These are phyloP conservation scores for Fusarium stilboides DNA, from an alignment of 2,329 filamentous ascomycete genomes.

Conservation along the genomic window DNA sequence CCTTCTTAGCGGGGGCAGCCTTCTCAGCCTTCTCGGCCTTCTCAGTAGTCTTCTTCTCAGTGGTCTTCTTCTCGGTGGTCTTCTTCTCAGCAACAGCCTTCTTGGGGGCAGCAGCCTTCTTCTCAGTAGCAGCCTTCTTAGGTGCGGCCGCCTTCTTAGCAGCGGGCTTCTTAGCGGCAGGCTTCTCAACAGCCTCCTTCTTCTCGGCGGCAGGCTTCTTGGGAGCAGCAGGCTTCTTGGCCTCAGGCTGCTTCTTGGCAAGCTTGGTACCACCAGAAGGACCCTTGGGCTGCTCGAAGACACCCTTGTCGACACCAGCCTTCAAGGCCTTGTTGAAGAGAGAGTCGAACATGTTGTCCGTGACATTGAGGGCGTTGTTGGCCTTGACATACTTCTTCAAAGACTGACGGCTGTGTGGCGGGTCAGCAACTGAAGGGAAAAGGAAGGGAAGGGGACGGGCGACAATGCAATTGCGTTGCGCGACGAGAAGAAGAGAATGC, in stretches of 20 bases:
- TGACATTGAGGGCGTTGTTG: constrained; percentile 65
- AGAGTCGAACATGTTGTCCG: constrained; percentile 73
- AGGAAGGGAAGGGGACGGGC: constrained; percentile 4
- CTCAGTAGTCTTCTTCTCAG: constrained; percentile 21
- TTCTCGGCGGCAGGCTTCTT: constrained; percentile 56
- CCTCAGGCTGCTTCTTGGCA: constrained; percentile 77
- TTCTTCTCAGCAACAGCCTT: constrained; percentile 42
- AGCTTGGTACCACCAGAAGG: constrained; percentile 94
- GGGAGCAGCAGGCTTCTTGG: constrained; percentile 55
- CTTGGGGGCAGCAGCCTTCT: constrained; percentile 58
- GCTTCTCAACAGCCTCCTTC: constrained; percentile 52
- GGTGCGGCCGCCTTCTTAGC: constrained; percentile 55
- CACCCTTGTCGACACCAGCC: constrained; percentile 86
- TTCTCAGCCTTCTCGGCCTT: constrained; percentile 60
- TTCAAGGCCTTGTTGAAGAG: constrained; percentile 91
- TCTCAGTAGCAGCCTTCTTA: constrained; percentile 56
- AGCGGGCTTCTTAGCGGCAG: constrained; percentile 53
- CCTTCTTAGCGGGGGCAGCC: constrained; percentile 79
- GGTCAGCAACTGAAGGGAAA: constrained; percentile 30
- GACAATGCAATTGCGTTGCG: constrained; percentile 27
- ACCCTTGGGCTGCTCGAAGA: constrained; percentile 92
- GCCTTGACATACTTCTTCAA: constrained; percentile 74
- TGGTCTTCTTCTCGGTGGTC: constrained; percentile 32
- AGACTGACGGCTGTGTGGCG: constrained; percentile 65
- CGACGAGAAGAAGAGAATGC: constrained; percentile 5